Evolutionary conservation across 2,329 filamentous ascomycete species (phyloP).

Genomic region (Geoglossum cookeanum): DNA sequence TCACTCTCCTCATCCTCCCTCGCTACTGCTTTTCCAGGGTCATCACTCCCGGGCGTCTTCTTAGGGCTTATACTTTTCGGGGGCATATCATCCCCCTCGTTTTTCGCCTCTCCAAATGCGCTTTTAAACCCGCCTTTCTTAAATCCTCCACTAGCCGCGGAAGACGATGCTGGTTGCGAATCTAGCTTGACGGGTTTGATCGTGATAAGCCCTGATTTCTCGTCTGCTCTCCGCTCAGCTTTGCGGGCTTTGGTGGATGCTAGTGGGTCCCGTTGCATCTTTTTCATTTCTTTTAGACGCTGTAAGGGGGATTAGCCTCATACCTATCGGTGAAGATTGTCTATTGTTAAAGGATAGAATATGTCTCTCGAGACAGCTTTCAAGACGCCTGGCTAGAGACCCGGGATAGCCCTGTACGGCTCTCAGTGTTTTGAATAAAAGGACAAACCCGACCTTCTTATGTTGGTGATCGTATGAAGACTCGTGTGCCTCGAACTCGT

Average conservation of each 20-base stretch:
- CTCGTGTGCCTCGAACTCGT: constrained; percentile 90
- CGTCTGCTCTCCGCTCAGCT: constrained; percentile 42
- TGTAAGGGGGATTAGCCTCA: constrained; percentile 22
- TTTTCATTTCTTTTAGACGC: constrained; percentile 72
- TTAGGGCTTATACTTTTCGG: constrained; percentile 1
- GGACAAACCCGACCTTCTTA: constrained; percentile 41
- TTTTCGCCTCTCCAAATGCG: constrained; percentile 32
- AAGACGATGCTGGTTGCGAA: constrained; percentile 4
- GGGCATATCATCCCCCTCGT: neutral
- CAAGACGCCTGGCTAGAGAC: too few relatives aligned
- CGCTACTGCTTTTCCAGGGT: neutral
- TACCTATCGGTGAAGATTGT: constrained; percentile 19
- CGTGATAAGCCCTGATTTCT: constrained; percentile 39
- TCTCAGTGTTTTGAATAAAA: constrained; percentile 10
- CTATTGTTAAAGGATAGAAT: constrained; percentile 13
- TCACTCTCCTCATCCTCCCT: constrained; percentile 7
- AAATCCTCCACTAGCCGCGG: constrained; percentile 28
- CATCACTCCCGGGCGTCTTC: constrained; percentile 1
- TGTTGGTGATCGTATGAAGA: constrained; percentile 91
- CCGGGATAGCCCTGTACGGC: too few relatives aligned
- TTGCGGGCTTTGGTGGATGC: constrained; percentile 46
- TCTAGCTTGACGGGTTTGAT: constrained; percentile 36
- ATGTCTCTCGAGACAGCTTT: neutral
- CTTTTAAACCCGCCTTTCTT: constrained; percentile 74
- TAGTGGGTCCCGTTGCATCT: constrained; percentile 54